Base-by-base conservation (phyloP, 208 protist genomes). In the Leishmania gerbilli region DNA sequence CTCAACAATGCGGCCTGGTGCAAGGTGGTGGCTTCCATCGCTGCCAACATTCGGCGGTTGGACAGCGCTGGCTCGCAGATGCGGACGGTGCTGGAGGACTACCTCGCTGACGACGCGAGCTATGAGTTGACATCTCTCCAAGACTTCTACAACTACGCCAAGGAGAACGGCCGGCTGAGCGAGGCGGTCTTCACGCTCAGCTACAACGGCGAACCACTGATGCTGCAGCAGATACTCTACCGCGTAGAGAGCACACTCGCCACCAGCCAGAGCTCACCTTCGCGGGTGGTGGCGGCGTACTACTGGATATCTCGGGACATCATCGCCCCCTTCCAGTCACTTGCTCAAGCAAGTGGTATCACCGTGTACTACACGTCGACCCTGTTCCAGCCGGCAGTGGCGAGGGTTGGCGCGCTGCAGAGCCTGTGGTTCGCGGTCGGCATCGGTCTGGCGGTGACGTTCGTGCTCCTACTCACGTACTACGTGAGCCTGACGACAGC, bases 371-470 rank as follows among this genome's bases (percentile, higher is more conserved):
- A 76, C 80, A 83, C 88, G 4, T 89, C 85, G 49, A 79, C 75
- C 19, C 37, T 58, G 6, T 84, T 91, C 40, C 67, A 84, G 69
- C 45, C 76, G 6, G 86, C 89, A 17, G 68, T 81, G 49, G 81
- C 81, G 71, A 62, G 27, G 58, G 78, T 80, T 19, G 83, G 88
- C 15, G 85, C 89, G 34, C 47, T 71, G 65, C 79, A 82, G 77
- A 89, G 84, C 67, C 85, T 92, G 45, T 89, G 79, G 89, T 88
- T 92, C 55, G 72, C 82, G 40, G 84, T 87, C 24, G 85, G 81
- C 79, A 89, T 92, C 49, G 89, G 89, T n/a, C 51, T 90, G 6
- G 83, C 78, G 27, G 81, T 88, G 53, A 79, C 72, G 49, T 87
- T 89, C 71, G 82, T 82, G n/a, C 76, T 88, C 19, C 62, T 92